Evolutionary conservation across 1,284 basidiomycete genomes (phyloP).

Genomic region (Cryptococcus sp.): DNA sequence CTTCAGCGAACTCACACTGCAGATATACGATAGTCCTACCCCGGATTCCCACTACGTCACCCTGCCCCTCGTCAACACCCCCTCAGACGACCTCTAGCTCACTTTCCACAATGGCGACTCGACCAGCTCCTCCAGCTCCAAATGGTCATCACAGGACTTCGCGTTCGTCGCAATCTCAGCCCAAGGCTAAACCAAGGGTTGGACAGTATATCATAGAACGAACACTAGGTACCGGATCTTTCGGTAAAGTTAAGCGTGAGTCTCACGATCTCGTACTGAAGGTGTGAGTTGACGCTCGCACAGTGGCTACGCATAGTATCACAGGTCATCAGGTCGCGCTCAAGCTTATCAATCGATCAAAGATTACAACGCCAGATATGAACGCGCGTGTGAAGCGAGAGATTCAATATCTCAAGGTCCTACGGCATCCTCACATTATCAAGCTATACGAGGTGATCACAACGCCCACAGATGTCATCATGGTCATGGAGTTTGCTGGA

Average conservation of each 20-base stretch:
- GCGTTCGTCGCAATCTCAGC: conserved; percentile 1
- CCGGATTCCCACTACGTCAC: neutral
- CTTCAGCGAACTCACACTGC: neutral
- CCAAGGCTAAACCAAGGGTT: conserved; percentile 38
- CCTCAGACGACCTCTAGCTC: neutral
- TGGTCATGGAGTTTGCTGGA: conserved; percentile 88
- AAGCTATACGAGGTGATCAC: conserved; percentile 96
- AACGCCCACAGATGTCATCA: conserved; percentile 87
- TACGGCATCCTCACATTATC: conserved; percentile 91
- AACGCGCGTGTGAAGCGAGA: conserved; percentile 89
- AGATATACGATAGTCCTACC: neutral
- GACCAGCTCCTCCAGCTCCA: conserved; percentile 41
- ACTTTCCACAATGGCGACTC: conserved; percentile 30
- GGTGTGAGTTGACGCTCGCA: neutral
- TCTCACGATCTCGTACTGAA: conserved; percentile 2
- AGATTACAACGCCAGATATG: conserved; percentile 86
- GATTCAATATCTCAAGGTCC: conserved; percentile 88
- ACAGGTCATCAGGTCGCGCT: conserved; percentile 95
- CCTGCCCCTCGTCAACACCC: neutral
- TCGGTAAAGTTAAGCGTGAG: conserved; percentile 97
- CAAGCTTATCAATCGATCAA: conserved; percentile 94
- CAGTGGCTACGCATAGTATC: conserved; percentile 89
- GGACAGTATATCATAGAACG: conserved; percentile 51
- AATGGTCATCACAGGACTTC: conserved; percentile 11
- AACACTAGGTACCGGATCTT: conserved; percentile 68